phyloP scores from a whole-genome alignment of 768 basidiomycete genomes.

The Rhodotorula paludigena region DNA sequence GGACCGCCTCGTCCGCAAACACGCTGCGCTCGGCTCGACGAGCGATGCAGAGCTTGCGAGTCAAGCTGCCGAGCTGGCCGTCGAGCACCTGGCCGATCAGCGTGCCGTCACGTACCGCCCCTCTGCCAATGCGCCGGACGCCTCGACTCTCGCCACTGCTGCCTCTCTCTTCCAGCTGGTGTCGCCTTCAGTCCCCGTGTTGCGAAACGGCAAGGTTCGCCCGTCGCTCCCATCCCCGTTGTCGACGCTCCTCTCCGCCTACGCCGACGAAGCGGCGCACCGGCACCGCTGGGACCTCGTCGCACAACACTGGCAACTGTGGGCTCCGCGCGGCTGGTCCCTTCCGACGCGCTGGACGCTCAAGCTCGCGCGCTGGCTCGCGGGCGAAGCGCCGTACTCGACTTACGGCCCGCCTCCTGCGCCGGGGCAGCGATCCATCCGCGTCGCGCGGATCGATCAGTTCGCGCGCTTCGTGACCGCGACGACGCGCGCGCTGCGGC shows the following conservation, averaged over 20 bases:
- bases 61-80: too few species aligned
- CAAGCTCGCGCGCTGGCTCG: conserved; percentile 18
- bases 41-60: background rate
- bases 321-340: background rate
- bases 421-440: too few species aligned
- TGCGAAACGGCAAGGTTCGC: too few species aligned
- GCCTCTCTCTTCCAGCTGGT: background rate
- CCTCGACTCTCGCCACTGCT: background rate
- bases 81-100: background rate
- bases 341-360: background rate
- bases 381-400: conserved; percentile 15
- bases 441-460: background rate
- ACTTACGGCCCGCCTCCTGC: conserved; percentile 6
- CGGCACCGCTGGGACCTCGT: conserved; percentile 19
- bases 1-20: background rate
- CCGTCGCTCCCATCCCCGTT: background rate
- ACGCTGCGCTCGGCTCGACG: background rate
- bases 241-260: background rate
- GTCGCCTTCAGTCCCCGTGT: too few species aligned
- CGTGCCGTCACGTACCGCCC: background rate
- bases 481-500: background rate
- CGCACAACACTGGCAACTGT: background rate
- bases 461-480: background rate
- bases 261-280: conserved; percentile 1
- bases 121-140: background rate